Evolutionary conservation across 106 monocot species (phyloP), one percentile per base, ranked within the genome.

Genomic region (Allium cepa): DNA sequence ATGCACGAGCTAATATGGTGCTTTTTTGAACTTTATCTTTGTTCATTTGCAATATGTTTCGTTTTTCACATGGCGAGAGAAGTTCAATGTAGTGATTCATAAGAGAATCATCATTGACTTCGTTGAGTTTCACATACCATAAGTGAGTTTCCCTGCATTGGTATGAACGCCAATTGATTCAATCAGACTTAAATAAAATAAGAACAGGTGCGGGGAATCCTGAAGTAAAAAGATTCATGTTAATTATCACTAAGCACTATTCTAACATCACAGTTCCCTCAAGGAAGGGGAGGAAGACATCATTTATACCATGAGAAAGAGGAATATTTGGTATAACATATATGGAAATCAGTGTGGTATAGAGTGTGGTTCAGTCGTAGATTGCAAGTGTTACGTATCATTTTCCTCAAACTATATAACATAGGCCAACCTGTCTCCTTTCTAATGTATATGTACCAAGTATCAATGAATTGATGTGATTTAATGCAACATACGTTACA

Each of bases 41-140:
- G 51, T 75, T 79, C 71, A 90, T 73, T 26, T 63, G 17, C 63
- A 83, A 76, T 45, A 83, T 72, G 62, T 46, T 71, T 27, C 71
- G 64, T 60, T 69, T 93, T 71, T 99, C 99, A 49, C 51, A 50
- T 49, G 89, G 87, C 62, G 87, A 87, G 27, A 99, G 59, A 26
- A 93, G 63, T 14, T 85, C 81, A 62, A 70, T 59, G 77, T 93
- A 99, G 10, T 76, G 69, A 49, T 87, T 72, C 45, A 90, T 55
- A 56, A 83, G 66, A 12, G 79, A 85, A 36, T 61, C n/a, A 65
- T 79, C 79, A 22, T 82, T 77, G 64, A 92, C 75, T 72, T 92
- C 92, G 60, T 82, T 80, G 46, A 92, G 86, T 52, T 77, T 45
- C 17, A 85, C 17, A 69, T 90, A 92, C 92, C 97, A 97, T 62